These are phyloP conservation scores for Casuarina equisetifolia DNA, from an alignment of 306 rosid species.

Conservation along the genomic window DNA sequence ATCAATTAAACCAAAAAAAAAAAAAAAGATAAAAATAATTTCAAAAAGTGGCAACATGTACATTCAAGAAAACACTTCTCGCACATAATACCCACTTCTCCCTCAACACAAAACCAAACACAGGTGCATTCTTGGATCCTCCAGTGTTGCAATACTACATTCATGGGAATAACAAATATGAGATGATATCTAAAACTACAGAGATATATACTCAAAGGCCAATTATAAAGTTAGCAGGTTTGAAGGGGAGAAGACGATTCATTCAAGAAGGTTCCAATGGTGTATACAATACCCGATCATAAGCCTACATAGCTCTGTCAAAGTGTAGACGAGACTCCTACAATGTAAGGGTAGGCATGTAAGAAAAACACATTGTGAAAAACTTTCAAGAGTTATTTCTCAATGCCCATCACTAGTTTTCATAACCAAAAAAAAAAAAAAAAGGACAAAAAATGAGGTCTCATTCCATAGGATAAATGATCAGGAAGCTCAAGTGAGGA, in stretches of 20 bases:
- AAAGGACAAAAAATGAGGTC: background rate
- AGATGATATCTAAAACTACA: too few relatives aligned
- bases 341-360: constrained; percentile 20
- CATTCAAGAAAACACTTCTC: too few relatives aligned
- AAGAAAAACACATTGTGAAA: constrained; percentile 3
- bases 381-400: background rate
- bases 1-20: too few relatives aligned
- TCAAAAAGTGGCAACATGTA: too few relatives aligned
- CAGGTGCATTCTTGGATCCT: too few relatives aligned
- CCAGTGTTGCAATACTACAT: too few relatives aligned
- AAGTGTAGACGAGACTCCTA: constrained; percentile 82
- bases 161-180: too few relatives aligned
- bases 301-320: constrained; percentile 73
- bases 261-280: constrained; percentile 9
- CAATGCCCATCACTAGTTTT: constrained; percentile 2
- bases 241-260: background rate
- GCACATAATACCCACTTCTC: too few relatives aligned
- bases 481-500: background rate
- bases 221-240: too few relatives aligned
- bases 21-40: too few relatives aligned
- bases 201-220: too few relatives aligned
- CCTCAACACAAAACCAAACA: too few relatives aligned
- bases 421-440: constrained; percentile 10
- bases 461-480: background rate
- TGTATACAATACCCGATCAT: constrained; percentile 78